phyloP scores from a whole-genome alignment of 2,329 filamentous ascomycete species.

The Microthyrium microscopicum region DNA sequence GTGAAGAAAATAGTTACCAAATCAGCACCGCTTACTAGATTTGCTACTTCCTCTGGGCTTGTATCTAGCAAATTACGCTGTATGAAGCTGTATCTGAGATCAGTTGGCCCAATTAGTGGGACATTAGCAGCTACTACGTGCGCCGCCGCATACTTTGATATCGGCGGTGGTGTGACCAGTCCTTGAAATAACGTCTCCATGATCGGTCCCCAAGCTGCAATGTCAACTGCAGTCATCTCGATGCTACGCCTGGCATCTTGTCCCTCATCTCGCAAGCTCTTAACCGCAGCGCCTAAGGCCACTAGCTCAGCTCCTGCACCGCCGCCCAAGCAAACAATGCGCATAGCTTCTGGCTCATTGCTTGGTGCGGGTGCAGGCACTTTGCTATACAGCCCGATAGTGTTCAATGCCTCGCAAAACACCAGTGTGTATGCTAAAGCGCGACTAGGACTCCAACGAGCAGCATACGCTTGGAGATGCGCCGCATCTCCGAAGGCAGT shows the following conservation, averaged over 20 bases:
- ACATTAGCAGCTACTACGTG: constrained; percentile 25
- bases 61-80: constrained; percentile 33
- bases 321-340: constrained; percentile 43
- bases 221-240: constrained; percentile 38
- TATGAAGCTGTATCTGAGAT: constrained; percentile 25
- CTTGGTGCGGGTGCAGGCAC: constrained; percentile 2
- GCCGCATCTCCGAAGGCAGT: constrained; percentile 58
- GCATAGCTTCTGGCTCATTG: constrained; percentile 9
- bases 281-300: constrained; percentile 32
- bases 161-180: constrained; percentile 33
- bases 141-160: constrained; percentile 32
- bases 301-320: constrained; percentile 52
- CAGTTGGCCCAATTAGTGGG: constrained; percentile 17
- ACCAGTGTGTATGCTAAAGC: constrained; percentile 66
- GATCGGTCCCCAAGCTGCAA: constrained; percentile 59
- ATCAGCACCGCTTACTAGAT: constrained; percentile 8
- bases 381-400: constrained; percentile 8
- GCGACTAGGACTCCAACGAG: constrained; percentile 78
- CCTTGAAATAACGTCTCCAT: constrained; percentile 39
- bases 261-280: not conserved
- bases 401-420: constrained; percentile 24
- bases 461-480: constrained; percentile 66
- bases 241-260: not conserved
- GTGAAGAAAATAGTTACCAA: constrained; percentile 83
- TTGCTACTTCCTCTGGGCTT: not conserved